Percentiles rank a stretch among this genome's conserved stretches.
phyloP scores from a whole-genome alignment of 306 rosid genomes.

The Rosa lucieae region DNA sequence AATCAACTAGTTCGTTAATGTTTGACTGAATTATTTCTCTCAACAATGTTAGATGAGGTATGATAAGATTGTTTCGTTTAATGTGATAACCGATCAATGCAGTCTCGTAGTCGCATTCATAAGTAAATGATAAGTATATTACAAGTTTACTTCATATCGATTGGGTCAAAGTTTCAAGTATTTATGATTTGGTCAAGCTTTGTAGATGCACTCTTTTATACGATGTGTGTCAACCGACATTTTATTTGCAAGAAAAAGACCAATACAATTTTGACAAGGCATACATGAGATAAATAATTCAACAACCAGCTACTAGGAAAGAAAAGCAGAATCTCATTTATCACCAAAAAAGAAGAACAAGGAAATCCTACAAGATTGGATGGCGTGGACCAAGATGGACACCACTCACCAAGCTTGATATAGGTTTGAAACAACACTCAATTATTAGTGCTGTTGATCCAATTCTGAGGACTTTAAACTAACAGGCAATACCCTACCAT shows the following conservation, averaged over 20 bases:
- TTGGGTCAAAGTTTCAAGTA: conserved; percentile 13
- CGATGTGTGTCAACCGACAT: conserved; percentile 30
- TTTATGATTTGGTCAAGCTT: conserved; percentile 26
- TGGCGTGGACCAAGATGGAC: conserved; percentile 4
- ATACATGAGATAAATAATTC: not conserved
- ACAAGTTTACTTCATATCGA: not conserved
- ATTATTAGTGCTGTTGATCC: conserved; percentile 22
- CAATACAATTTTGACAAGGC: not conserved
- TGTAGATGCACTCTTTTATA: conserved; percentile 21
- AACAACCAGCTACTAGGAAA: not conserved
- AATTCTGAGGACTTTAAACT: conserved; percentile 19
- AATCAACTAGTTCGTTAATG: not conserved
- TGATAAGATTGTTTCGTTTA: not conserved
- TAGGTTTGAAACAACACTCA: conserved; percentile 21
- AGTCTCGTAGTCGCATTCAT: not conserved
- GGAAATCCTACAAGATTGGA: conserved; percentile 1
- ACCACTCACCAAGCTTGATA: conserved; percentile 19
- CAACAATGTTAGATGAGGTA: not conserved
- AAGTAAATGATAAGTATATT: not conserved
- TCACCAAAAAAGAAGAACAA: not conserved
- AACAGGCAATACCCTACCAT: conserved; percentile 34
- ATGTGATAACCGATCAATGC: not conserved
- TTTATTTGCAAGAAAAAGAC: conserved; percentile 18
- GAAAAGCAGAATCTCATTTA: not conserved
- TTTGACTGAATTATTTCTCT: not conserved